Conservation (phyloP, 495 filamentous ascomycete genomes). For the Hypoxylon trugodes region DNA sequence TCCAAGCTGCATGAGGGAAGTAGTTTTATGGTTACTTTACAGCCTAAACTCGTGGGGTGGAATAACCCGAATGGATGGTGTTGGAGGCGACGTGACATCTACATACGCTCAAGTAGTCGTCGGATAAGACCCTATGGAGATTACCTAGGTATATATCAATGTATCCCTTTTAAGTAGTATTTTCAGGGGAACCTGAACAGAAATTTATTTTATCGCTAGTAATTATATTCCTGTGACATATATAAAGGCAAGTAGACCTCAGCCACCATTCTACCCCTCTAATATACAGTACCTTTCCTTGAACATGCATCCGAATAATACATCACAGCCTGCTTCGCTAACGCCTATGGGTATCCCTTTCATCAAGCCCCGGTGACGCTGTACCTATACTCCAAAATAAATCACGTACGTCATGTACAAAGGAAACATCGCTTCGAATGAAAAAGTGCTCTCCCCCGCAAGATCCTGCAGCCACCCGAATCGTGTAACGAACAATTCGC, state of each 20-base stretch:
- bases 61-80: too few relatives aligned
- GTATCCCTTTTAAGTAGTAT: background rate
- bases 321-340: slow-evolving; percentile 1
- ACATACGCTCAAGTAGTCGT: background rate
- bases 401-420: background rate
- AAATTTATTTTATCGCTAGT: background rate
- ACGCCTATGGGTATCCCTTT: slow-evolving; percentile 26
- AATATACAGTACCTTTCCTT: background rate
- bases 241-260: background rate
- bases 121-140: background rate
- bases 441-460: background rate
- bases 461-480: background rate
- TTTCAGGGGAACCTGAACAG: background rate
- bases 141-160: background rate
- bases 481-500: too few relatives aligned
- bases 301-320: too few relatives aligned
- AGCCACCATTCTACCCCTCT: background rate
- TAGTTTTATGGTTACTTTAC: too few relatives aligned
- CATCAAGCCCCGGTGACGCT: slow-evolving; percentile 7
- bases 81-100: too few relatives aligned
- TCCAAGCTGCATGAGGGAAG: background rate
- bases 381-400: slow-evolving; percentile 15
- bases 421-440: background rate
- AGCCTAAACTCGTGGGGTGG: too few relatives aligned
- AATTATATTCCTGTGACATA: background rate